Base-by-base conservation (phyloP, 352 stramenopile genomes). In the Elongisporangium senticosum region DNA sequence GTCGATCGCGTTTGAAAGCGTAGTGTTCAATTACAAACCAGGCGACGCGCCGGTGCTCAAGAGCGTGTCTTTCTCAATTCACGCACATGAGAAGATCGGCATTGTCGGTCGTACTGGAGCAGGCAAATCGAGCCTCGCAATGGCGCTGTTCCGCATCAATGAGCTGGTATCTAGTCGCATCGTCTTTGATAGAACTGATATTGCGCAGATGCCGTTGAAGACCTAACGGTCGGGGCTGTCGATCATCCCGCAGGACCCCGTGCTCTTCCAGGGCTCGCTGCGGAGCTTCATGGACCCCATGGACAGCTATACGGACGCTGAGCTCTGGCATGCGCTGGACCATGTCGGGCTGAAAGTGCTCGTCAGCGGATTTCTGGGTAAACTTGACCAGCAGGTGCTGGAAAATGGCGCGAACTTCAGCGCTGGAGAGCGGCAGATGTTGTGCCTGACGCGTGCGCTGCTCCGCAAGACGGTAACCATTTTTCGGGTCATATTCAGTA, bases 321-420 rank as follows among this genome's bases (percentile, higher is more conserved):
- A 90, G 37, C 76, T 97, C 33, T 55, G 77, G 58, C 57, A 79
- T 14, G 88, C 84, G 8, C 63, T 97, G 7, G 57, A 75, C 56
- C 64, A 75, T 24, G 62, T 89, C 22, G 61, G 90, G 54, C 63
- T 97, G 48, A 72, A 55, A 21, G 69, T 80, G 10, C 7, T 56
- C 3, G 24, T 67, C 22, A 15, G 10, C 1, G 28, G 13, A 5
- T 20, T 55, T 3, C 48, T 60, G 0, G 39, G 21, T 15, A 55
- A 55, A 55, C 51, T 72, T n/a, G 21, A 56, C 3, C 51, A 65
- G 33, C 57, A 69, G 54, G 43, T 72, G 24, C 63, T 51, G 23
- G 91, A 98, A 58, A 89, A 87, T 21, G 96, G 96, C 23, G 69
- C 61, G 17, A 98, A 98, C 69, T 96, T 97, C 33, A 89, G 64